Evolutionary conservation across 23 red algal species (phyloP).

Genomic region (Pyropia haitanensis): DNA sequence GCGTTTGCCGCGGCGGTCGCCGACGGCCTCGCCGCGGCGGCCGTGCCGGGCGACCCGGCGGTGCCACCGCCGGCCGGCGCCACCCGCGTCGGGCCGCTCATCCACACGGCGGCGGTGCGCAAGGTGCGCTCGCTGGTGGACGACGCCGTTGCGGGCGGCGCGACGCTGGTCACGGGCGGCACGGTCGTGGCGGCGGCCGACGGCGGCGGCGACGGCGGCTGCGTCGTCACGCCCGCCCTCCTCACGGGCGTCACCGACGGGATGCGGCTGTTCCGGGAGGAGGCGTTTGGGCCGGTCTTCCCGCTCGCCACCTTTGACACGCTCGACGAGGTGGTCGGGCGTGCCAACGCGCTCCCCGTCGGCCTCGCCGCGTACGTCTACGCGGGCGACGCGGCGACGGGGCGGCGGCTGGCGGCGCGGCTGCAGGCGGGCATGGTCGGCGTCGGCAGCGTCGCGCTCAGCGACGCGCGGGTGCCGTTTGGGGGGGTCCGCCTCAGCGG

Average conservation of each 20-base stretch:
- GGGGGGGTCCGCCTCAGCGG: conserved; percentile 84
- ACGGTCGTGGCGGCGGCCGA: background rate
- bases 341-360: conserved; percentile 29
- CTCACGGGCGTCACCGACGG: conserved; percentile 51
- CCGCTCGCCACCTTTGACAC: conserved; percentile 40
- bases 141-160: conserved; percentile 57
- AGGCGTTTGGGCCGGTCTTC: conserved; percentile 84
- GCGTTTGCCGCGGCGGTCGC: conserved; percentile 24
- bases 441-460: conserved; percentile 49
- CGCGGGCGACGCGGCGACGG: conserved; percentile 37
- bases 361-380: conserved; percentile 84
- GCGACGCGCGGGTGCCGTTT: conserved; percentile 60
- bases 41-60: too few relatives aligned
- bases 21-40: conserved; percentile 3
- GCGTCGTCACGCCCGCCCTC: conserved; percentile 30
- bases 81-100: conserved; percentile 60
- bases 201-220: background rate
- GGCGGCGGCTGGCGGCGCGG: conserved; percentile 16
- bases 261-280: conserved; percentile 45
- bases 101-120: conserved; percentile 41
- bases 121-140: conserved; percentile 54
- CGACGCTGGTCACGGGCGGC: conserved; percentile 45
- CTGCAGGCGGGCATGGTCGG: conserved; percentile 86
- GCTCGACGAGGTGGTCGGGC: conserved; percentile 52
- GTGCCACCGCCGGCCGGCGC: too few relatives aligned